Conservation (phyloP, 305 asterid species). For the Ilex paraguariensis region DNA sequence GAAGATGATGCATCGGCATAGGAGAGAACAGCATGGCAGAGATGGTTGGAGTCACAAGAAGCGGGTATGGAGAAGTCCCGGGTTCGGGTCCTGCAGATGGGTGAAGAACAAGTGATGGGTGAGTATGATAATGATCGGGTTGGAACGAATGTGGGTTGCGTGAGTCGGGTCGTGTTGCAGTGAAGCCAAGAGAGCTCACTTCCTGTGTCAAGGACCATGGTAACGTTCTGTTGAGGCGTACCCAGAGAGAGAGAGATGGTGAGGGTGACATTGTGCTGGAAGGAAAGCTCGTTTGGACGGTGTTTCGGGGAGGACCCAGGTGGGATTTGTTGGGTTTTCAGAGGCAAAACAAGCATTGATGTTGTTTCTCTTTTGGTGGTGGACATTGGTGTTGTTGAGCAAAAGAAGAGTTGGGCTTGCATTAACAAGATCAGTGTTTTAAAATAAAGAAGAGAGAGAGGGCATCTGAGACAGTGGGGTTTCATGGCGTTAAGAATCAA, state of each 20-base stretch:
- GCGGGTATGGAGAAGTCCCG: slow-evolving; percentile 78
- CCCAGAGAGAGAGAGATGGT: slow-evolving; percentile 76
- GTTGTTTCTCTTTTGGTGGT: no score
- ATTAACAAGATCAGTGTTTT: no score
- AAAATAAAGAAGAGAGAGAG: no score
- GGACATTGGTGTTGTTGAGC: no score
- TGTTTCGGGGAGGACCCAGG: no score
- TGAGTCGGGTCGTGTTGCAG: slow-evolving; percentile 42
- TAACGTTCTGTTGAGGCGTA: slow-evolving; percentile 75
- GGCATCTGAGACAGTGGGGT: no score
- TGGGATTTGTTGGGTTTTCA: no score
- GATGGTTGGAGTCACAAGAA: slow-evolving; percentile 63
- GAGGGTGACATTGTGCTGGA: slow-evolving; percentile 63
- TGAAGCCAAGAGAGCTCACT: slow-evolving; percentile 89
- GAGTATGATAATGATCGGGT: slow-evolving; percentile 41
- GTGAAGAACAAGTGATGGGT: slow-evolving; percentile 53
- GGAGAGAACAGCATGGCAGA: slow-evolving; percentile 65
- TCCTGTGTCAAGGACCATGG: slow-evolving; percentile 91
- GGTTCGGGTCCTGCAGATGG: slow-evolving; percentile 65
- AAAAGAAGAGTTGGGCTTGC: no score
- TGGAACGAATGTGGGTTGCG: slow-evolving; percentile 52
- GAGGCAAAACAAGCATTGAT: no score
- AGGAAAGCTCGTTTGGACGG: no score
- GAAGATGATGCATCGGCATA: slow-evolving; percentile 72
- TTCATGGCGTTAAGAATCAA: no score